phyloP scores from a whole-genome alignment of 257 asterid genomes.

The Buddleja alternifolia region DNA sequence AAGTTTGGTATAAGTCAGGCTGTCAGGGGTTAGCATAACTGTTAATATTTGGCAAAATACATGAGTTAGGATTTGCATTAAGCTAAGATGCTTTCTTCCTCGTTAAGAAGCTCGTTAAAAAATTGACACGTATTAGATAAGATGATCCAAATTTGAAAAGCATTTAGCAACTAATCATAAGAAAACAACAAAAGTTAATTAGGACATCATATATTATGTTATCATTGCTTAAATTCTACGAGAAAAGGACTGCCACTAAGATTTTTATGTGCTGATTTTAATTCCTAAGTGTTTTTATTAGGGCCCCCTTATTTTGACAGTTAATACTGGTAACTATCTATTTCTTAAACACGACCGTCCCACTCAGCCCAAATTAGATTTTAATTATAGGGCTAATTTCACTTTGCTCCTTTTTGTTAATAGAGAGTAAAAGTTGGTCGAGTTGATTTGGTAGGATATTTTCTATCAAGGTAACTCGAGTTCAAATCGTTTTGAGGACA shows the following conservation, averaged over 20 bases:
- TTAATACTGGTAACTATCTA: constrained; percentile 32
- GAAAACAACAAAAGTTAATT: background rate
- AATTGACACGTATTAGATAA: constrained; percentile 17
- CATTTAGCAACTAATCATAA: background rate
- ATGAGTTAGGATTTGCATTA: too few relatives aligned
- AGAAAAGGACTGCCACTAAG: constrained; percentile 30
- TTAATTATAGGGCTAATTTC: background rate
- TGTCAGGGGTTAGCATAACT: too few relatives aligned
- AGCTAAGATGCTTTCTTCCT: constrained; percentile 5
- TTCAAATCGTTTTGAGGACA: too few relatives aligned
- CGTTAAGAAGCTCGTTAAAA: background rate
- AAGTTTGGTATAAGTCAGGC: too few relatives aligned
- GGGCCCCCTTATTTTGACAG: constrained; percentile 28
- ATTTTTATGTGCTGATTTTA: background rate
- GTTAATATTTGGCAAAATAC: too few relatives aligned
- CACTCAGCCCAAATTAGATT: background rate
- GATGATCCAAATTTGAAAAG: constrained; percentile 24
- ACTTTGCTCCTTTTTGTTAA: too few relatives aligned
- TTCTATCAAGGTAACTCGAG: too few relatives aligned
- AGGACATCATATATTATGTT: constrained; percentile 6
- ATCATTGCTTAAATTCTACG: constrained; percentile 38
- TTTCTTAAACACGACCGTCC: constrained; percentile 7
- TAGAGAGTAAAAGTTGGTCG: too few relatives aligned
- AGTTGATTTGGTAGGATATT: too few relatives aligned
- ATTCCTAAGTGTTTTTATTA: background rate